These are phyloP conservation scores for Diaporthe citri DNA, from an alignment of 2,329 filamentous ascomycete genomes.

Conservation along the genomic window DNA sequence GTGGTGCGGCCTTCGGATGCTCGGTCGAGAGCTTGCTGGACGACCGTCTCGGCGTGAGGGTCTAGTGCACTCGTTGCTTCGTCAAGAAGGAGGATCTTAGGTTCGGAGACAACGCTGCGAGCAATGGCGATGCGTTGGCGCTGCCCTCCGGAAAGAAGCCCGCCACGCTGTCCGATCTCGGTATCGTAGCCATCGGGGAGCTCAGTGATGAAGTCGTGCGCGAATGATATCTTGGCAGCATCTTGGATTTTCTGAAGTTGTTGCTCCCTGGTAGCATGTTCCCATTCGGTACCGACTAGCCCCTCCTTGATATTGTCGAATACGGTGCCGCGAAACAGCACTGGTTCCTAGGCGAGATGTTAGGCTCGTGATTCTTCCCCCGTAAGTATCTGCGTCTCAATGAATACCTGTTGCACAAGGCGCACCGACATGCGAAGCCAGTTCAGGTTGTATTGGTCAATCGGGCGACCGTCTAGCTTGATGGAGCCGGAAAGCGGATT, in stretches of 20 bases:
- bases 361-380: background rate
- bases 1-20: conserved; percentile 73
- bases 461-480: conserved; percentile 67
- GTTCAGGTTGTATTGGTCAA: conserved; percentile 62
- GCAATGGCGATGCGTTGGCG: conserved; percentile 76
- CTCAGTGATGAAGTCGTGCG: conserved; percentile 75
- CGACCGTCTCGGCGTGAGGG: conserved; percentile 70
- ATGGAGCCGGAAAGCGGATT: conserved; percentile 62
- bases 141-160: conserved; percentile 81
- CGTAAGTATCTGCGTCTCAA: conserved; percentile 46
- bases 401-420: conserved; percentile 66
- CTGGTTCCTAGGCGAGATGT: conserved; percentile 33
- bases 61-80: conserved; percentile 71
- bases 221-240: conserved; percentile 76
- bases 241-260: conserved; percentile 70
- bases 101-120: conserved; percentile 28
- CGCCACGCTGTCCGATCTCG: conserved; percentile 81
- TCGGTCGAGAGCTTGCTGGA: conserved; percentile 46
- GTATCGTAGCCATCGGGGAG: conserved; percentile 75
- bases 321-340: conserved; percentile 60
- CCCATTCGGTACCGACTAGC: conserved; percentile 57
- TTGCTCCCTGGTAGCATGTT: conserved; percentile 51
- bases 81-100: conserved; percentile 50
- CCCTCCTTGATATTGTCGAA: conserved; percentile 68
- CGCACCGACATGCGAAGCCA: conserved; percentile 7